Base-by-base conservation (phyloP, 495 filamentous ascomycete genomes). In the Cladorrhinum samala region DNA sequence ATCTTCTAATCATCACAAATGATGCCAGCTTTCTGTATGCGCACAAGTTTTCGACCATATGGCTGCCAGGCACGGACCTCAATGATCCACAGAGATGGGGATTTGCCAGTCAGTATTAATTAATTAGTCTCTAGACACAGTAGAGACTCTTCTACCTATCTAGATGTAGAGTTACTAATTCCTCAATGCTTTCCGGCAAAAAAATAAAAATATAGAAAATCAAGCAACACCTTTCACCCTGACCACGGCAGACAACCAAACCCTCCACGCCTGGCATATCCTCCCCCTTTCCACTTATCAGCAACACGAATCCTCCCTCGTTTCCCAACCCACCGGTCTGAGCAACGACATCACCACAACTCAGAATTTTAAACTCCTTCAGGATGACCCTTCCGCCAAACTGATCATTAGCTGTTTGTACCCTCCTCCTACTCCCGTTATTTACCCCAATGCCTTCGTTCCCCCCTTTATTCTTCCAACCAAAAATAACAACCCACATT, bases 61-160 rank as follows among this genome's bases (percentile, higher is more conserved):
- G 79, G 58, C 89, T 83, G 21, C 45, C 45, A 33, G 45, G 45
- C 80, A 72, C 85, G 47, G 77, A 93, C 63, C 49, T 87, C 33
- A 83, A 89, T 55, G 70, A 80, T 24, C 84, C 88, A 0, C 86
- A 93, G 59, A 71, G 80, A 36, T 94, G 89, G 73, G 90, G 90
- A 0, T 95, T 93, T 63, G 74, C 87, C 41, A 88, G 88, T 91
- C 66, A 55, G 83, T 66, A n/a, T 20, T 9, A 33, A 33, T 33
- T 33, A 33, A 5, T 33, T n/a, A n/a, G n/a, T n/a, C n/a, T n/a
- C n/a, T n/a, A n/a, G n/a, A n/a, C n/a, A n/a, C n/a, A n/a, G n/a
- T n/a, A n/a, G n/a, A n/a, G n/a, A n/a, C 16, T 19, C 13, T 1
- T 14, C 19, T n/a, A 1, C 46, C 19, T 39, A 8, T 23, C 20